Evolutionary conservation across 768 basidiomycete species (phyloP), one percentile per base, ranked within the genome.

Genomic region (Tulasnella sp.): DNA sequence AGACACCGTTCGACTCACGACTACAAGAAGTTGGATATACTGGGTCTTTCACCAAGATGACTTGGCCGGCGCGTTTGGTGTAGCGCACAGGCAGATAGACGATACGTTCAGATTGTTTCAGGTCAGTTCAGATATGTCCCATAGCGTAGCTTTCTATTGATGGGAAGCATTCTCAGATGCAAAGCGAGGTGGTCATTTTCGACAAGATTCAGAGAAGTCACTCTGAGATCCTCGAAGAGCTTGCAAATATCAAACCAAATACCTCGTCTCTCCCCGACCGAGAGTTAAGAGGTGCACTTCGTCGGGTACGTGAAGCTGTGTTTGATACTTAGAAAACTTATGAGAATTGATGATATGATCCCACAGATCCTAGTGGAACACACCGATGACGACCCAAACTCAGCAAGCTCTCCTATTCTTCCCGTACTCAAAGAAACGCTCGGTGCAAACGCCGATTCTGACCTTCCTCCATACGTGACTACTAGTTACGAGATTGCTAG

Each of bases 151-250:
- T 5, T 5, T 20, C 29, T 32, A 35, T 26, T 26, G 5, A 57
- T n/a, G 5, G 35, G 61, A 35, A 9, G 5, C 5, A 26, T 13
- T 15, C 23, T 67, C 32, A 51, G 61, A 67, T 67, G 61, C 61
- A 67, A 67, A 35, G 29, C 26, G 61, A 67, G 15, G 61, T 67
- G 15, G 32, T 67, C 4, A 67, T 67, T 26, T 67, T 29, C 5
- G 61, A 67, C 61, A 67, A 67, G 26, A 67, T 67, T 67, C 61
- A 67, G 61, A 67, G 61, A 35, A 67, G 29, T 15, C 61, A 67
- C 61, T 67, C 61, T 5, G 61, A 67, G 18, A 67, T 67, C 26
- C 61, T 67, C 13, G 61, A 67, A 67, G 61, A 67, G 32, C 61
- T 67, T 9, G 61, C 29, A 16, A 26, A 4, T 18, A 67, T 67